Evolutionary conservation across 2,329 filamentous ascomycete species (phyloP), one percentile per base, ranked within the genome.

Genomic region (Fusarium xylarioides): DNA sequence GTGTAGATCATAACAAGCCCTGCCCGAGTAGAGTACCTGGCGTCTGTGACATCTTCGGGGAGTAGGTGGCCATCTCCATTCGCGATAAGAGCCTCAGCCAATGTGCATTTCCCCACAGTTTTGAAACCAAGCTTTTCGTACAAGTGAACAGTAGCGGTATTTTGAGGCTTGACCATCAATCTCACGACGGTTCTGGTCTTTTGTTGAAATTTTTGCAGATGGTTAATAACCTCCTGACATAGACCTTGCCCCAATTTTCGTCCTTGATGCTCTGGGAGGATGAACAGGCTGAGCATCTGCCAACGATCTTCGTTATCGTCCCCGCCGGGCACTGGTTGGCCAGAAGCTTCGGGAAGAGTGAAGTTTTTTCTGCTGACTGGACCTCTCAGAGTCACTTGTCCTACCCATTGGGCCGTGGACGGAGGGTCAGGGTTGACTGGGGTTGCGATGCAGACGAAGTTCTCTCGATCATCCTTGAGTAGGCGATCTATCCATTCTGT

Each of bases 341-440:
- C 30, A 0, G 47, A 50, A 19, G 0, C 0, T 0, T 50, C 16
- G 6, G 30, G 30, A 4, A 50, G 47, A 0, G 11, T 7, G 8
- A 50, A 50, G 21, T 15, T 8, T 0, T 19, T 34, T 23, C 2
- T 50, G 30, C 16, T 19, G 8, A 34, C 16, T 19, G 30, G 16
- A 2, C 47, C 47, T 5, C 47, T 50, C n/a, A 50, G 7, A 0
- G 47, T 50, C 8, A 50, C 47, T 23, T 50, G 47, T 15, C 47
- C 47, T 7, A 50, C 11, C 47, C 47, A 50, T 11, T 50, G 30
- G 1, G 21, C 21, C 16, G 0, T 2, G 0, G 30, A 15, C 7
- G 47, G 34, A 11, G 8, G 0, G 47, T 1, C n/a, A 50, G 21
- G 0, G n/a, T 11, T 2, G 30, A 5, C 8, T 2, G 21, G 47